Base-by-base conservation (phyloP, 2,329 filamentous ascomycete species). In the Alternaria sp. region DNA sequence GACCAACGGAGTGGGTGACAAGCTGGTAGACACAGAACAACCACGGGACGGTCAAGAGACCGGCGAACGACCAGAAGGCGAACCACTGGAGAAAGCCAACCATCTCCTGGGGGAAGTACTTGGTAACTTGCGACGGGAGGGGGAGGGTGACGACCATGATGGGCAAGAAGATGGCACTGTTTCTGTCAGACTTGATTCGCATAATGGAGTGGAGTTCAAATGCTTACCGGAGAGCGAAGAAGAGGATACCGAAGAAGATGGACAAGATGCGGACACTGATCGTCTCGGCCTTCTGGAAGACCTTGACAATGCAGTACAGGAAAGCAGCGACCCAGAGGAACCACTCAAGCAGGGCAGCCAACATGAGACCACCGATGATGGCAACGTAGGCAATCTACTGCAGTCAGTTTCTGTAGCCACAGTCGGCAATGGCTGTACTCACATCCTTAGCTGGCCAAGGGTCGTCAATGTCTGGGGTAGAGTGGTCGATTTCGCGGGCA, bases 111-210 rank as follows among this genome's bases (percentile, higher is more conserved):
- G 95, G 94, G 81, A 95, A 96, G 70, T 91, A 86, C 63, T 87
- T 84, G 8, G 90, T 90, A 49, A 97, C 84, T 62, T 88, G 86
- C 19, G 85, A 81, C 0, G 95, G 95, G 3, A 98, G 84, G 1
- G 95, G 95, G 5, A 98, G 84, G 0, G 94, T 98, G 51, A 97
- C 93, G 21, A 97, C 81, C 93, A 98, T 97, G 69, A 97, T 91
- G 0, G 95, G 95, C 26, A 98, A 84, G 80, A 97, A 98, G 40
- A 97, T 91, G 58, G 86, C 86, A 73, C 93, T 96, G 70, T 45
- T 57, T 28, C 11, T 45, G 58, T 78, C 67, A 79, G 74, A 44
- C 19, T 32, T 11, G 11, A 15, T 17, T 26, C 21, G 19, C 15
- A 12, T 17, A 5, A 2, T 6, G 7, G 23, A 4, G 6, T 5